phyloP scores from a whole-genome alignment of 352 stramenopile genomes.

The Pythium scleroteichum region DNA sequence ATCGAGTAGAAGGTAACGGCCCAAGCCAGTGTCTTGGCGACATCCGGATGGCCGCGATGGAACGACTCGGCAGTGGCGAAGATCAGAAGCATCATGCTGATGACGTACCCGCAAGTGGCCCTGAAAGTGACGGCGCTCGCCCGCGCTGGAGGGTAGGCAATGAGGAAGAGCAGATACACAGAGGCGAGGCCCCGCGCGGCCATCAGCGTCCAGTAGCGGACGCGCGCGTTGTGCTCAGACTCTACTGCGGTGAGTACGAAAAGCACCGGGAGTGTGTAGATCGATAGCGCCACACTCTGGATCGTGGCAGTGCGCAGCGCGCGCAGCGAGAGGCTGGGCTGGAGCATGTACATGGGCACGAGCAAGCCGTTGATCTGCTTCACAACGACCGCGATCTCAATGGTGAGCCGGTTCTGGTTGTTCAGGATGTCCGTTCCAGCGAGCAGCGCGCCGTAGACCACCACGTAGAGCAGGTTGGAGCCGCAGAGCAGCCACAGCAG shows the following conservation, averaged over 20 bases:
- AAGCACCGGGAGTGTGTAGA: constrained; percentile 34
- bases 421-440: constrained; percentile 25
- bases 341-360: constrained; percentile 50
- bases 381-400: constrained; percentile 45
- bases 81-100: constrained; percentile 12
- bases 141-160: constrained; percentile 9
- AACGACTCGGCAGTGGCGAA: constrained; percentile 15
- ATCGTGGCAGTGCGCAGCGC: constrained; percentile 35
- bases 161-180: constrained; percentile 13
- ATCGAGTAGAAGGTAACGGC: constrained; percentile 22
- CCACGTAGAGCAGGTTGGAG: constrained; percentile 32
- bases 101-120: constrained; percentile 7
- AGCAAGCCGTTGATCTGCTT: constrained; percentile 47
- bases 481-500: constrained; percentile 39
- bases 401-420: constrained; percentile 17
- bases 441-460: constrained; percentile 39
- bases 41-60: constrained; percentile 2
- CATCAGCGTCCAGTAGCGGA: constrained; percentile 15
- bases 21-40: constrained; percentile 22
- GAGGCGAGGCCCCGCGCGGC: background rate
- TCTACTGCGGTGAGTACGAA: constrained; percentile 22
- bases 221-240: background rate
- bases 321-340: constrained; percentile 53
- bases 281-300: constrained; percentile 34
- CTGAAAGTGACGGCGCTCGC: constrained; percentile 6